These are phyloP conservation scores for Chloromonas sp. DNA, from an alignment of 163 green algal species.

Conservation along the genomic window DNA sequence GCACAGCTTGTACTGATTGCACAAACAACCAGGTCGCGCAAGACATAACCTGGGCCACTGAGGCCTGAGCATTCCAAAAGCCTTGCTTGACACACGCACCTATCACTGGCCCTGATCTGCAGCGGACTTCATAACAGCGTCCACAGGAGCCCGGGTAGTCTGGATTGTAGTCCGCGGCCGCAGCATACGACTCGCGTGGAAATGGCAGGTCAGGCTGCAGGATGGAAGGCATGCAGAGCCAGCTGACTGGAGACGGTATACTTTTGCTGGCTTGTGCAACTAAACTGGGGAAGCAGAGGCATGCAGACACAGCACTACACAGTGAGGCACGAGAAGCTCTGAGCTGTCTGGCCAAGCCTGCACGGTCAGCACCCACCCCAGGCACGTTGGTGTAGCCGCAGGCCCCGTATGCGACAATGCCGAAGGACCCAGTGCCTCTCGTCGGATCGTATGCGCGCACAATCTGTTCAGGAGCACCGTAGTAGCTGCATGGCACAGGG, in stretches of 20 bases:
- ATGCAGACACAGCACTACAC: no score
- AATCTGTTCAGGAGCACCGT: slow-evolving; percentile 17
- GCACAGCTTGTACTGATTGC: no score
- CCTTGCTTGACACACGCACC: no score
- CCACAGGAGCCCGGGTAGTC: slow-evolving; percentile 49
- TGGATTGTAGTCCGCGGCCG: slow-evolving; percentile 29
- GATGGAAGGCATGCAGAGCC: no score
- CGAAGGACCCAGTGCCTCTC: slow-evolving; percentile 21
- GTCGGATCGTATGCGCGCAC: slow-evolving; percentile 17
- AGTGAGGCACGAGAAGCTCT: no score
- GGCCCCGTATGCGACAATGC: slow-evolving; percentile 24
- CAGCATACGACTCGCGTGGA: slow-evolving; percentile 9
- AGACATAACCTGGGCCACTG: no score
- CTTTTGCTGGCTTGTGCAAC: no score
- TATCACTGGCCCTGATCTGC: background rate
- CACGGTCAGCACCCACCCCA: background rate
- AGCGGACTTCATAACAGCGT: slow-evolving; percentile 26
- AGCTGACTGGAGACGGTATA: no score
- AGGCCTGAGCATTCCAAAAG: no score
- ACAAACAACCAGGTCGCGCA: no score
- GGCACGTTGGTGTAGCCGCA: slow-evolving; percentile 31
- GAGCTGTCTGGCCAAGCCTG: no score
- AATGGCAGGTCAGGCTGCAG: background rate
- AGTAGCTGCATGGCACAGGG: background rate
- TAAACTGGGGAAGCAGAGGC: no score